Base-by-base conservation (phyloP, 225 moss, liverwort and hornwort species). In the Polytrichum commune region DNA sequence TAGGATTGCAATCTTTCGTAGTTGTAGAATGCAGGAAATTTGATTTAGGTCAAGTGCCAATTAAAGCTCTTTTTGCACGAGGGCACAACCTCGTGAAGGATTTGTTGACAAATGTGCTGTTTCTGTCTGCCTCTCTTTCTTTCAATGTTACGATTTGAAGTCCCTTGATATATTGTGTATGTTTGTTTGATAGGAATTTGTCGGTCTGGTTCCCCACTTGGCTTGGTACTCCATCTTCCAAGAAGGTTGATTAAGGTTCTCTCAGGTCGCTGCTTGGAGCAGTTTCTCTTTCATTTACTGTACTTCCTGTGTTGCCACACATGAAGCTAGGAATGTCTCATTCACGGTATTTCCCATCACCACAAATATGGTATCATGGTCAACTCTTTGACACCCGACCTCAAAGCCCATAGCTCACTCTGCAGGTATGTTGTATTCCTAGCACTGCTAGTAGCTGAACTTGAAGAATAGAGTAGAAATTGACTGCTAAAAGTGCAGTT, bases 231-330 rank as follows among this genome's bases (percentile, higher is more conserved):
- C 25, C 46, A 20, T 71, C 60, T 71, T 74, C 73, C 8, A 64
- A 69, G 71, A 82, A 76, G 65, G 74, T 62, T 74, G 81, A 76
- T 61, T 74, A 73, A 79, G 62, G 7, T 55, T 69, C 55, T 38
- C 69, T 46, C 13, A 55, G 23, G 53, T 16, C 60, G 13, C 55
- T 70, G 26, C 73, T 63, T 55, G 70, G 24, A 68, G 67, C 24
- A 66, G 68, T 62, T 71, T 66, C 30, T 53, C 18, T 5, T 63
- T 46, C 62, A 7, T 56, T 55, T 16, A 29, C 60, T 66, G 69
- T 20, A 5, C 46, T 26, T 68, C 60, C 33, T 2, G 18, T 29
- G 68, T 63, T 72, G 71, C 60, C 64, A 60, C 35, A 63, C 64
- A 72, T 29, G 63, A 58, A 71, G 30, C 71, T 68, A 61, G 60